These are phyloP conservation scores for Globisporangium perplexum DNA, from an alignment of 352 stramenopile species.

Conservation along the genomic window DNA sequence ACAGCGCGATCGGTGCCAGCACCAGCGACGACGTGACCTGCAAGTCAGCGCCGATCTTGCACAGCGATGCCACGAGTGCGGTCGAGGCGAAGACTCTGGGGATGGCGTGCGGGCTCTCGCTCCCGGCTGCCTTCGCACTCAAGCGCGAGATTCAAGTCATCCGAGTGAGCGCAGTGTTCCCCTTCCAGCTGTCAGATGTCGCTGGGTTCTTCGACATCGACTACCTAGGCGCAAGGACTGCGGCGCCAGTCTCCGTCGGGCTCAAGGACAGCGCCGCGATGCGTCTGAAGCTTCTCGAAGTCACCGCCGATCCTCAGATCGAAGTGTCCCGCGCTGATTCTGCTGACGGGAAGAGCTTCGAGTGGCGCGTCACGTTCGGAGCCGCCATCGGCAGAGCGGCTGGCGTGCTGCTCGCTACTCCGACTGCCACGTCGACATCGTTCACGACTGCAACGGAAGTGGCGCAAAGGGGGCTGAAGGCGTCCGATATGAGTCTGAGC, in stretches of 20 bases:
- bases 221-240: neutral
- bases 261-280: conserved; percentile 7
- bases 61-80: neutral
- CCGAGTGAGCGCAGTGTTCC: conserved; percentile 8
- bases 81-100: conserved; percentile 4
- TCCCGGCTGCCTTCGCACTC: neutral
- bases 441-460: conserved; percentile 2
- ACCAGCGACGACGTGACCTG: conserved; percentile 3
- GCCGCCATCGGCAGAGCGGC: neutral
- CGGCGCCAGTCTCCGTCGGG: neutral
- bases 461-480: neutral
- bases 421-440: neutral
- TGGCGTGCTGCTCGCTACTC: neutral
- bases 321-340: conserved; percentile 12
- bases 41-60: conserved; percentile 2
- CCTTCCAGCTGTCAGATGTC: conserved; percentile 3
- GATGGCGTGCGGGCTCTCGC: conserved; percentile 5
- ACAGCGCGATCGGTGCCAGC: conserved; percentile 1
- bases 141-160: conserved; percentile 8
- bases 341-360: conserved; percentile 6
- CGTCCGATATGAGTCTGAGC: conserved; percentile 6
- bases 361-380: conserved; percentile 18
- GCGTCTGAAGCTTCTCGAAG: conserved; percentile 9
- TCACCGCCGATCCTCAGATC: conserved; percentile 8
- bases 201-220: conserved; percentile 3